Evolutionary conservation across 1,284 basidiomycete genomes (phyloP), one percentile per base, ranked within the genome.

Genomic region (Retiboletus fuscus): DNA sequence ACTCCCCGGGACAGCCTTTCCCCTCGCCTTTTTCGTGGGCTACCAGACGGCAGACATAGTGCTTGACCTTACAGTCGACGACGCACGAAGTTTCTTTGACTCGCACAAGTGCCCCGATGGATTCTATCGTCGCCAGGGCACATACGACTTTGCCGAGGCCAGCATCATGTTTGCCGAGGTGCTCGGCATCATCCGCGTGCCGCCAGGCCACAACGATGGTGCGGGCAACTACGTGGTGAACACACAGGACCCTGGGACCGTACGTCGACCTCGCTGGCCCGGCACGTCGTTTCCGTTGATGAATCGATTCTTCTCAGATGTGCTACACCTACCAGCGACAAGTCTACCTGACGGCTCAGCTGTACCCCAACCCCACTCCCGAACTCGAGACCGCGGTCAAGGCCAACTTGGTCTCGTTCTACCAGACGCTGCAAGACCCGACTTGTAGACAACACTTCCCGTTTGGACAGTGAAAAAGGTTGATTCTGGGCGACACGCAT

Each of bases 11-110:
- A 68, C 78, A 7, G 69, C 66, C 0, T 79, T 82, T 24, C 79
- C 77, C 2, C 70, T 82, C 12, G 78, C 78, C 8, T 81, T 82
- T 61, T 81, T 82, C 53, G 70, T 72, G 30, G 78, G 71, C 69
- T 72, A 80, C 63, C 79, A 81, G 64, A 81, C 75, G 2, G 41
- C 1, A 20, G 63, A 80, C 62, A 69, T 74, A 58, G 74, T 69
- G 12, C 5, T 69, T 2, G 68, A 66, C 16, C 47, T 16, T 6
- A 76, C 75, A 13, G 3, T 81, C 10, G 65, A 69, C 12, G 1
- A 69, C 2, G 79, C 77, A 3, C 69, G 70, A 43, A 74, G 69
- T 53, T 80, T 81, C 68, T 78, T 71, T 26, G 30, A 80, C 5
- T 0, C 3, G 3, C 70, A 79, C 65, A 51, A 51, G 55, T 79